Base-by-base conservation (phyloP, 371 early-diverging fungal genomes). In the Mucor indicus region DNA sequence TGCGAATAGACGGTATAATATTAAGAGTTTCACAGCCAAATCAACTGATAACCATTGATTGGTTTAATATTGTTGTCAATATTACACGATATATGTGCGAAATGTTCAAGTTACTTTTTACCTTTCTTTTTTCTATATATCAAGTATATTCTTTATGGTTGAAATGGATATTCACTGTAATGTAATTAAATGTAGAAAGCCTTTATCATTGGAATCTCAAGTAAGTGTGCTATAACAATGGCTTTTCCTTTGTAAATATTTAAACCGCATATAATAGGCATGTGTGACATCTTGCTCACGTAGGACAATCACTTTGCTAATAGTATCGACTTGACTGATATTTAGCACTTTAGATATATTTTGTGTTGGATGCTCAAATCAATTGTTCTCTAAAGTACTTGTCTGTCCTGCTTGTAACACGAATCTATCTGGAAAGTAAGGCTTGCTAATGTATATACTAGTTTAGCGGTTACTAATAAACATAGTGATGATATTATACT, bases 261-360 rank as follows among this genome's bases (percentile, higher is more conserved):
- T n/a, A n/a, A n/a, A n/a, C n/a, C n/a, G n/a, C n/a, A n/a, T n/a
- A n/a, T n/a, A 50, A 4, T 40, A 79, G 71, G 89, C 84, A 17
- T 83, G 82, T 51, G 79, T 88, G 29, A 89, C 90, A 13, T 84
- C 85, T 3, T 89, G 90, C 56, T 85, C 86, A 16, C 89, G 87
- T 87, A 75, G 52, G 16, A 29, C 12, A 6, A 15, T 10, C 10
- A 10, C 20, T 5, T 37, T 16, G 19, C 1, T 32, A 43, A 27
- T 8, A 48, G 15, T 21, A 4, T 40, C 11, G 16, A 12, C 36
- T 10, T 16, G 2, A 22, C n/a, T n/a, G n/a, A n/a, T n/a, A n/a
- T n/a, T n/a, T n/a, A n/a, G n/a, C n/a, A n/a, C n/a, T 36, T 7
- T 64, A 89, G 89, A 91, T 51, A 83, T 91, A 5, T 92, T 91